A percentile compares a stretch with the other conserved stretches of the same genome.
Conservation (phyloP, 352 stramenopile species). For the Phytophthora chlamydospora region DNA sequence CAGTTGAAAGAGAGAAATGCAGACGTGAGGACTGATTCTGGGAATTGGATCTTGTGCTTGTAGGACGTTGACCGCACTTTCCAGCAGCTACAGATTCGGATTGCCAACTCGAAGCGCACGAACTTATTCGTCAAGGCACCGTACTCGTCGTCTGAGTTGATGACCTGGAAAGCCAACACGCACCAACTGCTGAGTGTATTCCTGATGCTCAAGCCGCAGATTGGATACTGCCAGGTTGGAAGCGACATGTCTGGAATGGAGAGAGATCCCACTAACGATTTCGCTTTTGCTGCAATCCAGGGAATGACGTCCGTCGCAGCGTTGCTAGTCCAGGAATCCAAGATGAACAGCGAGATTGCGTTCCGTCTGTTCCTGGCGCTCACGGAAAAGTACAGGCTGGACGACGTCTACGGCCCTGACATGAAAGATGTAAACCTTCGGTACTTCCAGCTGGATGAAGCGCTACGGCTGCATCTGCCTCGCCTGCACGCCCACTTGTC, state of each 20-base stretch:
- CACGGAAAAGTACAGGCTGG: slow-evolving; percentile 59
- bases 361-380: slow-evolving; percentile 56
- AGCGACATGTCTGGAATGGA: too few species aligned
- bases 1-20: too few species aligned
- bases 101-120: slow-evolving; percentile 25
- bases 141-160: slow-evolving; percentile 41
- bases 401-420: slow-evolving; percentile 50
- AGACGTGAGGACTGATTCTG: not conserved
- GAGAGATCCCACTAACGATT: not conserved
- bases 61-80: slow-evolving; percentile 60
- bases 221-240: slow-evolving; percentile 58
- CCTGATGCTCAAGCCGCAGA: slow-evolving; percentile 55
- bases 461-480: slow-evolving; percentile 43
- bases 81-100: slow-evolving; percentile 39
- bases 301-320: slow-evolving; percentile 57
- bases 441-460: slow-evolving; percentile 59
- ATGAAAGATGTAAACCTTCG: slow-evolving; percentile 63
- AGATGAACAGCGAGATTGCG: slow-evolving; percentile 53
- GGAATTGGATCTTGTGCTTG: not conserved
- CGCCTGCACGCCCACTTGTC: slow-evolving; percentile 49
- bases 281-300: slow-evolving; percentile 12
- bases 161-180: slow-evolving; percentile 43
- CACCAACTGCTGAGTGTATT: slow-evolving; percentile 51
- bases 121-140: slow-evolving; percentile 32
- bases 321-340: slow-evolving; percentile 49